Evolutionary conservation across 2,329 filamentous ascomycete genomes (phyloP).

Genomic region (Alternaria infectoria): DNA sequence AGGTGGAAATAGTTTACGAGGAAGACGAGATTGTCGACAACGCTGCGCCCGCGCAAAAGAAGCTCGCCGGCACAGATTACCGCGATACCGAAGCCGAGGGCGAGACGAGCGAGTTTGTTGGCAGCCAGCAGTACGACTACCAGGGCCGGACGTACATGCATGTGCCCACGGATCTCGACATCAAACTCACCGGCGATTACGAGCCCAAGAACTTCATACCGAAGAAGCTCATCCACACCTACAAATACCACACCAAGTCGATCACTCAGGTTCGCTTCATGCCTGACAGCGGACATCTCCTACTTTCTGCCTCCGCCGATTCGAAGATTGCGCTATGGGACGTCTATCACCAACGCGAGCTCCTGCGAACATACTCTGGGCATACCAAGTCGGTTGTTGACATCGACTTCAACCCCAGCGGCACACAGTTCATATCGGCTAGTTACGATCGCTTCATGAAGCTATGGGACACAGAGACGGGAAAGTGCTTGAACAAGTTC

Average conservation of each 20-base stretch:
- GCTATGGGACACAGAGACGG: conserved; percentile 97
- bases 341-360: conserved; percentile 85
- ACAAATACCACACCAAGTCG: conserved; percentile 82
- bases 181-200: conserved; percentile 72
- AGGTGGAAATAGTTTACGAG: conserved; percentile 74
- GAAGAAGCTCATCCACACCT: conserved; percentile 91
- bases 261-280: conserved; percentile 92
- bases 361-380: conserved; percentile 88
- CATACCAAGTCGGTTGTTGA: conserved; percentile 91
- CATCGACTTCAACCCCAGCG: conserved; percentile 81
- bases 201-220: conserved; percentile 89
- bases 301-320: conserved; percentile 90
- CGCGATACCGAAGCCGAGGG: conserved; percentile 52
- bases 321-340: conserved; percentile 93
- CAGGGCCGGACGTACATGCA: conserved; percentile 98
- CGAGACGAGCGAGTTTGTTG: conserved; percentile 89
- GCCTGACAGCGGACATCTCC: conserved; percentile 82
- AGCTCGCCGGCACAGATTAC: conserved; percentile 61
- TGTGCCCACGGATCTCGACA: conserved; percentile 69
- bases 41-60: conserved; percentile 66
- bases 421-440: conserved; percentile 85
- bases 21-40: conserved; percentile 71
- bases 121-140: conserved; percentile 84
- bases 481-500: conserved; percentile 85
- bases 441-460: conserved; percentile 97